Evolutionary conservation across 257 asterid species (phyloP).

Genomic region (Scutellaria barbata): DNA sequence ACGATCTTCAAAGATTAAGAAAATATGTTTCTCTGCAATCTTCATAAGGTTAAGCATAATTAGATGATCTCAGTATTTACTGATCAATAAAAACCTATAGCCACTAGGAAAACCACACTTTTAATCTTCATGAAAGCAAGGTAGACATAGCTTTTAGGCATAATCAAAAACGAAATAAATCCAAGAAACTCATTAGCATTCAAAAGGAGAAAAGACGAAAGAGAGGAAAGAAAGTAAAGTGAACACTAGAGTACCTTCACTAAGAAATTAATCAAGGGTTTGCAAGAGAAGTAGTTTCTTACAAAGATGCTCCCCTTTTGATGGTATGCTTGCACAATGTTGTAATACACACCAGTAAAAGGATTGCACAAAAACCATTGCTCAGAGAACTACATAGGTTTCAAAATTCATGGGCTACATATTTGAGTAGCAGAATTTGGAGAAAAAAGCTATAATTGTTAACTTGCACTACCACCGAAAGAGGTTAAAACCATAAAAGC

Average conservation of each 20-base stretch:
- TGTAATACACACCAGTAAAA: neutral
- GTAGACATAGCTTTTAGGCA: constrained; percentile 10
- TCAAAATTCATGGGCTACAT: too few relatives aligned
- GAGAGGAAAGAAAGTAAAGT: neutral
- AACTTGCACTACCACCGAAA: too few relatives aligned
- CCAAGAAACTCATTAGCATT: constrained; percentile 3
- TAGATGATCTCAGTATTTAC: constrained; percentile 20
- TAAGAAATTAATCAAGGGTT: neutral
- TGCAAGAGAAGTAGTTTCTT: neutral
- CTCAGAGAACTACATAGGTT: neutral
- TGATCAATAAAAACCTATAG: constrained; percentile 6
- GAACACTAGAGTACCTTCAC: neutral
- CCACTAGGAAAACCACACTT: constrained; percentile 11
- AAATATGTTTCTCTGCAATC: constrained; percentile 92
- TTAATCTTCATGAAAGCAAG: constrained; percentile 19
- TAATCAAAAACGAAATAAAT: constrained; percentile 2
- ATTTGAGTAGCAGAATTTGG: too few relatives aligned
- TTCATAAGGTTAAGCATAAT: constrained; percentile 44
- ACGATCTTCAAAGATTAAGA: constrained; percentile 91
- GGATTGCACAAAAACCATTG: neutral
- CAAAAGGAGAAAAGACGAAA: neutral
- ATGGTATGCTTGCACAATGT: constrained; percentile 2
- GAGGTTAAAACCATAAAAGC: too few relatives aligned
- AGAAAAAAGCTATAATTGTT: neutral
- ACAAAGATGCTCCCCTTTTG: neutral